These are phyloP conservation scores for Teratosphaeria pseudoeucalypti DNA, from an alignment of 2,329 filamentous ascomycete genomes.

Conservation along the genomic window DNA sequence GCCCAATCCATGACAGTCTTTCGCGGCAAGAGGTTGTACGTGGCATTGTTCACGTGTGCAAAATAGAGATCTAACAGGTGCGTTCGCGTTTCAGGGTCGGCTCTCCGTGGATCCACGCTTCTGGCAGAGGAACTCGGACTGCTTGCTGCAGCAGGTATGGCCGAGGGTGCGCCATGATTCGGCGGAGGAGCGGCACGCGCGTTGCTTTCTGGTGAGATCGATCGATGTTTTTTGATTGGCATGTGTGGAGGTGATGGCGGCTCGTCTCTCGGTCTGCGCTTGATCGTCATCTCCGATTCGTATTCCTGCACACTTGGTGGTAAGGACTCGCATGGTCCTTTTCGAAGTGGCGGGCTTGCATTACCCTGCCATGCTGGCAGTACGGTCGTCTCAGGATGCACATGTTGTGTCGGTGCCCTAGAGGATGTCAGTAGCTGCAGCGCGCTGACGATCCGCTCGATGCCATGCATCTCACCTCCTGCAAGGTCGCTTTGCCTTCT, in stretches of 20 bases:
- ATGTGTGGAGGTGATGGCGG: conserved; percentile 8
- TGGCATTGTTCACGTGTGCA: conserved; percentile 43
- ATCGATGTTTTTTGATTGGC: conserved; percentile 22
- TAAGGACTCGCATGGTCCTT: conserved; percentile 10
- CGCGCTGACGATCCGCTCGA: conserved; percentile 9
- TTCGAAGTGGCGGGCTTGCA: conserved; percentile 14
- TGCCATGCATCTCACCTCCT: conserved; percentile 49
- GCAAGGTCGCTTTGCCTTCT: conserved; percentile 80
- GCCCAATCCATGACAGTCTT: conserved; percentile 46
- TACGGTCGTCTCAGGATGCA: conserved; percentile 11
- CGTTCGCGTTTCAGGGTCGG: conserved; percentile 39
- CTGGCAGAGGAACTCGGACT: neutral
- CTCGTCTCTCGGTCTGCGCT: conserved; percentile 20
- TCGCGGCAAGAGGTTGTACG: conserved; percentile 47
- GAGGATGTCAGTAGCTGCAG: neutral
- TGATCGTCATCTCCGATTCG: conserved; percentile 14
- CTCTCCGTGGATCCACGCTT: conserved; percentile 44
- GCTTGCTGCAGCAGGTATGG: neutral
- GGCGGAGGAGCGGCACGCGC: neutral
- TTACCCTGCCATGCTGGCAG: conserved; percentile 14
- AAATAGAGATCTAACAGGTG: conserved; percentile 49
- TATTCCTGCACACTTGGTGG: conserved; percentile 6
- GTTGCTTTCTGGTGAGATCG: conserved; percentile 14
- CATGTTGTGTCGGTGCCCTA: conserved; percentile 18
- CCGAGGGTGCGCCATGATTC: neutral